Evolutionary conservation across 352 stramenopile genomes (phyloP).

Genomic region (Globisporangium barbulae): DNA sequence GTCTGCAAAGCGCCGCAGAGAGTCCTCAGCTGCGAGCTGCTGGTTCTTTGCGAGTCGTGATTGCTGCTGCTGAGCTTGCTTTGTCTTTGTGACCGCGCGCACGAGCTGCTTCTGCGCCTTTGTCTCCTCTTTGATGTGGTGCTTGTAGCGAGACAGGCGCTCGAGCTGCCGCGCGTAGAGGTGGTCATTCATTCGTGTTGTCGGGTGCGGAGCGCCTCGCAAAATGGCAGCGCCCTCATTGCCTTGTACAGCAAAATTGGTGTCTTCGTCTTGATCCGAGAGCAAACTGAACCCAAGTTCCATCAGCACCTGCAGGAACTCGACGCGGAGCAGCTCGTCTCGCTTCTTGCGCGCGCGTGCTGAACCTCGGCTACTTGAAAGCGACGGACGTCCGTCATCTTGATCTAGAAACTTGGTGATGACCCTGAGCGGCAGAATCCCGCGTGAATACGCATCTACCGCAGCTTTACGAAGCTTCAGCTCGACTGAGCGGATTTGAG

Average conservation of each 20-base stretch:
- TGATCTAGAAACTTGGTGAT: conserved; percentile 72
- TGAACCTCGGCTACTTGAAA: conserved; percentile 1
- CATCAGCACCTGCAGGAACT: conserved; percentile 93
- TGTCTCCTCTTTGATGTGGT: conserved; percentile 46
- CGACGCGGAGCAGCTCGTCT: conserved; percentile 67
- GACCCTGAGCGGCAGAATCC: conserved; percentile 63
- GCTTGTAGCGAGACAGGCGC: conserved; percentile 60
- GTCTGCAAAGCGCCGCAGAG: conserved; percentile 48
- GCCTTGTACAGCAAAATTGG: conserved; percentile 17
- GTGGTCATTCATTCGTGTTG: conserved; percentile 62
- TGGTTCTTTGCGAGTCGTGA: conserved; percentile 18
- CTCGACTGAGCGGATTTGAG: conserved; percentile 77
- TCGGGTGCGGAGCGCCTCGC: background rate
- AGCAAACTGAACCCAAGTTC: conserved; percentile 88
- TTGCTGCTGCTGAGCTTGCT: conserved; percentile 23
- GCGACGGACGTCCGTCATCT: conserved; percentile 16
- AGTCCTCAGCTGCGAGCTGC: conserved; percentile 19
- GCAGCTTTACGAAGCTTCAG: conserved; percentile 80
- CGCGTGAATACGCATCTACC: conserved; percentile 62
- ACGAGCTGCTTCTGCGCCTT: conserved; percentile 60
- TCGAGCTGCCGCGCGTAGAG: conserved; percentile 82
- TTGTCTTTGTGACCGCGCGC: conserved; percentile 35
- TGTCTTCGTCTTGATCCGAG: conserved; percentile 28
- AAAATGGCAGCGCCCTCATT: conserved; percentile 13
- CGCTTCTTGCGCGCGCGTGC: conserved; percentile 13